Evolutionary conservation across 371 early-diverging fungal genomes (phyloP), one percentile per base, ranked within the genome.

Genomic region (Mucor sp.): DNA sequence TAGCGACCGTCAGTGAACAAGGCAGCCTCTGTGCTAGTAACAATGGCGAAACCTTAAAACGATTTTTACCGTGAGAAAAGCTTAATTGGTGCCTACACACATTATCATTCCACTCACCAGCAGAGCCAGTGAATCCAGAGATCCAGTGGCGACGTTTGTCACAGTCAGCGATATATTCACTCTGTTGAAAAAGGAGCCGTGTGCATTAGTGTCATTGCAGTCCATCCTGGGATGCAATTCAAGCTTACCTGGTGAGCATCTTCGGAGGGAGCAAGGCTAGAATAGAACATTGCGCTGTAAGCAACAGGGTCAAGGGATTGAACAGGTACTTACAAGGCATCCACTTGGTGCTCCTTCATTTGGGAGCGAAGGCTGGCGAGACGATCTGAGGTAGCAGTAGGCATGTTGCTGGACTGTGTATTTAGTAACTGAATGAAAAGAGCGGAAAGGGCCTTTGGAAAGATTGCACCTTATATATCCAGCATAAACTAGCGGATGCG

Each of bases 1-100:
- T 99, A 99, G 55, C 99, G 86, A 4, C 98, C 98, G 77, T 99
- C 99, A 11, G 99, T 99, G 82, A 97, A 98, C 58, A 99, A 83
- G 11, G 91, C 91, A 25, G 94, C 94, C 27, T 84, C 66, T 21
- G 87, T 84, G 23, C 72, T 55, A 12, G 93, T 88, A 23, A 95
- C 90, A 47, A 97, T 85, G 5, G 94, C 94, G 59, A 87, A 84
- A 21, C 93, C 89, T 87, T 66, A 60, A 66, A 53, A 14, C 53
- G 53, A 28, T 32, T 4, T 30, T 27, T 39, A 44, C 21, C 44
- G 60, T 53, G 60, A 60, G 67, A 61, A 62, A 61, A 63, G 21
- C 19, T 28, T 50, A 28, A 32, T 50, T 21, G 19, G 33, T 14
- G 21, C 21, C 59, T 30, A 30, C 6, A 30, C 30, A 37, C 19